Base-by-base conservation (phyloP, 208 protist species). In the Tritrichomonas musculus region DNA sequence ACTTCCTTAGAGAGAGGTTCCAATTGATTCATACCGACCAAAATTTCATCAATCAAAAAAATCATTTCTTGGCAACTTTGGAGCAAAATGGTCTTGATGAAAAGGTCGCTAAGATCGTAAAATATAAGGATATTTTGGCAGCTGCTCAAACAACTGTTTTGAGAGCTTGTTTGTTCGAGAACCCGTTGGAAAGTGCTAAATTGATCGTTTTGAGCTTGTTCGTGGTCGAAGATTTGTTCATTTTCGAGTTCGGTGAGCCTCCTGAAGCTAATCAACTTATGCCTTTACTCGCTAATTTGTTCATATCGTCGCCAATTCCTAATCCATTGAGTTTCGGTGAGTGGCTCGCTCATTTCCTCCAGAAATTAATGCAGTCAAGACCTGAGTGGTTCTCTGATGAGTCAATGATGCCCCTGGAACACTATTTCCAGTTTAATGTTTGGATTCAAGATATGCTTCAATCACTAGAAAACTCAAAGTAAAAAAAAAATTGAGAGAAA, bases 251-350 rank as follows among this genome's bases (percentile, higher is more conserved):
- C n/a, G 39, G 39, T 55, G 44, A 9, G 53, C 73, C 36, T 11
- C 73, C 73, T 47, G 73, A 84, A 84, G 73, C n/a, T n/a, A 84
- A 84, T 53, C 73, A 84, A 53, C 44, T 84, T 1, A 84, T 84
- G 73, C 73, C 73, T 27, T n/a, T 84, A 9, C 9, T 84, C 0
- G 73, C 73, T n/a, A 84, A 84, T 44, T n/a, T 84, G 36, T 84
- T 84, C 20, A 84, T 84, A 2, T 25, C 44, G 0, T 33, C 41
- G 3, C 73, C 73, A 25, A 25, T 44, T 39, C 73, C 73, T 13
- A 55, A 20, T 49, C 73, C 73, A 33, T n/a, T 84, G 17, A 84
- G 5, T 25, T 84, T 84, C 22, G 39, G 73, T 13, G 36, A 84
- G 25, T 84, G 73, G 73, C n/a, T 84, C 5, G 73, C 73, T 1